Evolutionary conservation across 257 asterid genomes (phyloP), one percentile per base, ranked within the genome.

Genomic region (Jaltomata sinuosa): DNA sequence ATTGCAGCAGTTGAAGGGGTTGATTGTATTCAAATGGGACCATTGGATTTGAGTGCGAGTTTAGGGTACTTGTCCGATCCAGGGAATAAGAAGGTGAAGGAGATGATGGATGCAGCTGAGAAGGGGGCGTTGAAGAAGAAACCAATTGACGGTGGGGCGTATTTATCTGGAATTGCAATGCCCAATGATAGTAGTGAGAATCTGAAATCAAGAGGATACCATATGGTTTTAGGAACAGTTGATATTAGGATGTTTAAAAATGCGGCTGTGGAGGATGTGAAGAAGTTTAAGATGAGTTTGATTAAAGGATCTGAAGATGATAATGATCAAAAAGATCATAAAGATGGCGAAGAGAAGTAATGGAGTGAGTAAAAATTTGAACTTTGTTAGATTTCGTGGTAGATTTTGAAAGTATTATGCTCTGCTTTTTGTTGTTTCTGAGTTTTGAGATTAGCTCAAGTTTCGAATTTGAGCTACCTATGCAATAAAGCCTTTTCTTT

Each of bases 1-100:
- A 94, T 94, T 18, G 89, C 94, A 0, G 87, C 80, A 40, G 94
- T 93, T 3, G 98, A 94, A 5, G 97, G 98, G 14, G 95, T 94
- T 7, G 98, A 94, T 76, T 89, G 96, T 86, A 79, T 94, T 32
- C 93, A 94, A 69, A 94, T 94, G 98, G 98, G 98, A 31, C 98
- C 98, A 69, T 79, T 93, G 90, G 98, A 94, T 85, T 81, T 94
- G 90, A 94, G 98, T 88, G 98, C 94, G 49, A 92, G 95, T 87
- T 57, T 94, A 90, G 98, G 98, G 86, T 94, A 93, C 54, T n/a
- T 94, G 84, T 92, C 95, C 97, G 97, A 94, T 84, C 98, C 97
- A 10, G 97, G 97, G 69, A 87, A 94, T 87, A 91, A 89, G 93
- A 94, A 92, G 89, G 98, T 93, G 71, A 93, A 57, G 90, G 96